Conservation (phyloP, 2,329 filamentous ascomycete genomes). For the Simplicillium aogashimaense region DNA sequence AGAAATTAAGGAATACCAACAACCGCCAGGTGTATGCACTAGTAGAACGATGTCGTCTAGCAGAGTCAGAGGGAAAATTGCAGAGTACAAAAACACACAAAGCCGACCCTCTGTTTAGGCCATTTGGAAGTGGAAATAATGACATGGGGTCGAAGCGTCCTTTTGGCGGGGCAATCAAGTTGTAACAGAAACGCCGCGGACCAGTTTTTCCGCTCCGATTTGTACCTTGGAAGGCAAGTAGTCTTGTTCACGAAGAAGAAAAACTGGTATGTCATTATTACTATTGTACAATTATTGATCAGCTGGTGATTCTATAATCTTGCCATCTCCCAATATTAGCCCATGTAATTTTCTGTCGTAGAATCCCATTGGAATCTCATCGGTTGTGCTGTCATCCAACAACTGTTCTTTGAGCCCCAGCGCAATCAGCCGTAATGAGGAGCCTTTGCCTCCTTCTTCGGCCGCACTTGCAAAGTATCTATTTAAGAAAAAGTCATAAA, state of each 20-base stretch:
- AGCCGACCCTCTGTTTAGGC: slow-evolving; percentile 11
- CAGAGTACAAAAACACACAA: slow-evolving; percentile 16
- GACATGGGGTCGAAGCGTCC: slow-evolving; percentile 5
- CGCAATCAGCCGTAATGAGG: slow-evolving; percentile 52
- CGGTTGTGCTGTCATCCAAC: slow-evolving; percentile 45
- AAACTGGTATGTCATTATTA: neutral
- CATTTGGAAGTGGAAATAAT: slow-evolving; percentile 1
- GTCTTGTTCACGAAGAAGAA: neutral
- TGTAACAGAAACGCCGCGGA: slow-evolving; percentile 8
- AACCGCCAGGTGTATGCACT: neutral
- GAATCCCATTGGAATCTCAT: slow-evolving; percentile 62
- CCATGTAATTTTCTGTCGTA: slow-evolving; percentile 76
- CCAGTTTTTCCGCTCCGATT: slow-evolving; percentile 20
- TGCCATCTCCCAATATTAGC: slow-evolving; percentile 62
- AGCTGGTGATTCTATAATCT: slow-evolving; percentile 39
- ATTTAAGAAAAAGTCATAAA: slow-evolving; percentile 89
- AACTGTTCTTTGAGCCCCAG: slow-evolving; percentile 82
- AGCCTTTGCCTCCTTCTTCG: slow-evolving; percentile 20
- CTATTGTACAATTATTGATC: slow-evolving; percentile 4
- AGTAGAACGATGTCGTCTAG: neutral
- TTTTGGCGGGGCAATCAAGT: slow-evolving; percentile 21
- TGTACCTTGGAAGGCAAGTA: neutral
- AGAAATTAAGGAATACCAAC: neutral
- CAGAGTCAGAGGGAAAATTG: neutral
- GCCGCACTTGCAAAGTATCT: slow-evolving; percentile 49